Percentiles rank a stretch among this genome's conserved stretches.
phyloP scores from a whole-genome alignment of 768 basidiomycete species.

The Macrocybe gigantea region DNA sequence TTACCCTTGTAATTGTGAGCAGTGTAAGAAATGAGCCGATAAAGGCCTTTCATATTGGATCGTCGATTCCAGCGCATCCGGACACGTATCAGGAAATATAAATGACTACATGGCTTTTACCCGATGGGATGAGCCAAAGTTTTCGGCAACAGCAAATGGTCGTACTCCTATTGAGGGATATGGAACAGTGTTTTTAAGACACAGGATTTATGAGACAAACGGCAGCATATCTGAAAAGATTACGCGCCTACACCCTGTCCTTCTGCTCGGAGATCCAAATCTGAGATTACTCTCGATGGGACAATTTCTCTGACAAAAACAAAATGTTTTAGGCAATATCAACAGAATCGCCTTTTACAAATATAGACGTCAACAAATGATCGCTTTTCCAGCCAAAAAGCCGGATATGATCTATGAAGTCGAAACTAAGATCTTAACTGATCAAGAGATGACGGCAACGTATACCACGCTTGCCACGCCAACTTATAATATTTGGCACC shows the following conservation, averaged over 20 bases:
- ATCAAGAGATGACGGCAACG: neutral
- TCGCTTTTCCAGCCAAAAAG: neutral
- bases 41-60: neutral
- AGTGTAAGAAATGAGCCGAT: neutral
- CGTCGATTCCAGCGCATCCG: neutral
- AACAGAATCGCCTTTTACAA: neutral
- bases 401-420: neutral
- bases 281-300: neutral
- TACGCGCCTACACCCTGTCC: neutral
- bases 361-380: neutral
- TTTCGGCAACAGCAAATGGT: no score
- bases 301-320: neutral
- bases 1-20: neutral
- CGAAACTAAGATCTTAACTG: neutral
- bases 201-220: neutral
- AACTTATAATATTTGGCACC: constrained; percentile 3
- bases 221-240: neutral
- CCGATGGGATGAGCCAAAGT: no score
- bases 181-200: neutral
- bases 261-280: neutral
- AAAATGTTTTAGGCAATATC: neutral
- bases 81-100: neutral
- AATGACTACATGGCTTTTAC: neutral
- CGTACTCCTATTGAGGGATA: no score
- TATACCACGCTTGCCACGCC: neutral